Evolutionary conservation across 768 basidiomycete genomes (phyloP), one percentile per base, ranked within the genome.

Genomic region (Tephrocybe sp.): DNA sequence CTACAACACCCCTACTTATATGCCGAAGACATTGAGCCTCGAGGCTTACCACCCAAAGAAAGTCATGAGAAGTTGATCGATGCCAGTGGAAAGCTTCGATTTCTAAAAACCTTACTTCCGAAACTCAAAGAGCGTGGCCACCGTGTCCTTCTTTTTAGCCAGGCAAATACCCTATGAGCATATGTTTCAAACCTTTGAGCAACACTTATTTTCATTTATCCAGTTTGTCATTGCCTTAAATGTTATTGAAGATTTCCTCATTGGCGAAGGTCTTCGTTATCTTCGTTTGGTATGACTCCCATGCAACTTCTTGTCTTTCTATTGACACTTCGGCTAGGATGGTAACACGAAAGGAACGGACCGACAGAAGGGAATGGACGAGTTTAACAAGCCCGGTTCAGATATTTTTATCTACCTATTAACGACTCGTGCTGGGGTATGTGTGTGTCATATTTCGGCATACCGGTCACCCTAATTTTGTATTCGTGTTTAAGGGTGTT

Each of bases 291-390:
- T 91, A 61, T 44, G 74, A 51, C 31, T 44, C 31, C 45, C 58
- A 42, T 12, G 3, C 27, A 30, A 24, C 40, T 33, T 6, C 42
- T 42, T 25, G 18, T 18, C 18, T 52, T 42, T 36, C 12, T 45
- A 18, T 30, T 55, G 45, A 49, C 36, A 7, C 36, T 53, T 16
- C 34, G 53, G 56, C 1, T 57, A 95, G 89, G 95, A 98, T 63
- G 97, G 97, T 10, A 84, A 81, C 52, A 94, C 93, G 3, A 88
- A 88, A 63, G 84, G 89, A 58, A 73, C 75, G 3, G 80, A 82
- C n/a, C 80, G 97, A 19, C 97, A 99, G 64, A 91, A 91, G 63
- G 84, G 83, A 41, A 97, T 99, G 84, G 97, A 99, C 57, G 84
- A 85, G 54, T 99, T 89, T 75, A 97, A 99, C 67, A 84, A 80